Evolutionary conservation across 2,329 filamentous ascomycete genomes (phyloP).

Genomic region (Knoxdaviesia proteae): DNA sequence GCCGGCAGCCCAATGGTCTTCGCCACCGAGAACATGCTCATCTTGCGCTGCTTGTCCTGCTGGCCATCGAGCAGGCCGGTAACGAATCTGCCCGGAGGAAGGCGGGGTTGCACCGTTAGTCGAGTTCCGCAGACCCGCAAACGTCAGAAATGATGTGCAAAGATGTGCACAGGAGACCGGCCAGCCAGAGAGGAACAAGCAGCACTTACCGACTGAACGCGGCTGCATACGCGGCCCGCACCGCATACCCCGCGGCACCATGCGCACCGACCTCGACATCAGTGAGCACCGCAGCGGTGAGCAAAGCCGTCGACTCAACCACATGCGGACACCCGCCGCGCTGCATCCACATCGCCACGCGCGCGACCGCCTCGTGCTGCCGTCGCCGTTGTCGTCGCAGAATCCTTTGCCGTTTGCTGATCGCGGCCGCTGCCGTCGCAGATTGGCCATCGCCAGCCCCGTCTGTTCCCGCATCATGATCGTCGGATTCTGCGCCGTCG

Average conservation of each 20-base stretch:
- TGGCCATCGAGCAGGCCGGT: slow-evolving; percentile 61
- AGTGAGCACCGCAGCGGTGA: slow-evolving; percentile 47
- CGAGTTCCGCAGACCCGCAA: background rate
- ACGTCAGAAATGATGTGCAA: slow-evolving; percentile 1
- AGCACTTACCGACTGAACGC: slow-evolving; percentile 48
- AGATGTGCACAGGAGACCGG: slow-evolving; percentile 3
- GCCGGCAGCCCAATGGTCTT: slow-evolving; percentile 48
- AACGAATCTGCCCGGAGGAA: slow-evolving; percentile 37
- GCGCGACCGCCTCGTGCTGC: slow-evolving; percentile 26
- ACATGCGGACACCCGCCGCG: slow-evolving; percentile 58
- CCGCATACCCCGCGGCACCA: slow-evolving; percentile 24
- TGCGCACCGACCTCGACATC: slow-evolving; percentile 22
- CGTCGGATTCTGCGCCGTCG: background rate
- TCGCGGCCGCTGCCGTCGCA: slow-evolving; percentile 1
- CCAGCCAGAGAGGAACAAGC: background rate
- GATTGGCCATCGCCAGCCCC: background rate
- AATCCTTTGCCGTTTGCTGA: background rate
- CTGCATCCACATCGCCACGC: slow-evolving; percentile 48
- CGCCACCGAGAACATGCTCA: slow-evolving; percentile 53
- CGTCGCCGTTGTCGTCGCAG: slow-evolving; percentile 1
- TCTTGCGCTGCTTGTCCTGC: slow-evolving; percentile 44
- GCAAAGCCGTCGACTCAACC: slow-evolving; percentile 56
- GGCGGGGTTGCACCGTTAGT: background rate
- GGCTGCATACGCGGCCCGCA: slow-evolving; percentile 49
- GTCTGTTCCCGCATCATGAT: too few species aligned